phyloP scores from a whole-genome alignment of 78 protist genomes.

The Protostelium mycophagum region DNA sequence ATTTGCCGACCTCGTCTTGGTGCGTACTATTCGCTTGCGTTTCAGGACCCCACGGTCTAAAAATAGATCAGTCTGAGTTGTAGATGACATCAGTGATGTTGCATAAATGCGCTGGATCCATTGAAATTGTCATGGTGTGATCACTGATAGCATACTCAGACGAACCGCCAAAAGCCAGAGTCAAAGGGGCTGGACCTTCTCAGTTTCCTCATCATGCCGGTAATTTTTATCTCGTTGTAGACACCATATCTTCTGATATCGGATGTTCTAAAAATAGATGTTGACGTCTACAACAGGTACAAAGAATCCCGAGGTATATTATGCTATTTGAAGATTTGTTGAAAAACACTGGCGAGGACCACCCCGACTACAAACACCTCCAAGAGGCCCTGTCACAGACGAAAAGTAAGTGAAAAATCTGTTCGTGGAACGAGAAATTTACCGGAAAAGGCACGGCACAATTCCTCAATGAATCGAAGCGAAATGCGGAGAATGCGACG shows the following conservation, averaged over 20 bases:
- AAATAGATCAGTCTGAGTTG: too few relatives aligned
- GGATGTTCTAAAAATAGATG: too few relatives aligned
- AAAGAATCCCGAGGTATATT: neutral
- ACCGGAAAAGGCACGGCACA: slow-evolving; percentile 19
- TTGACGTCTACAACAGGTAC: too few relatives aligned
- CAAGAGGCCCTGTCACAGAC: neutral
- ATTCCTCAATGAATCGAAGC: slow-evolving; percentile 64
- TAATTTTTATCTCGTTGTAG: neutral
- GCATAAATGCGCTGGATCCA: too few relatives aligned
- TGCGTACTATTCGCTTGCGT: neutral
- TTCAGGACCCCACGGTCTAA: neutral
- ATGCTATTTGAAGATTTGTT: neutral
- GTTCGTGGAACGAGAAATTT: neutral
- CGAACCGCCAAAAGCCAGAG: neutral
- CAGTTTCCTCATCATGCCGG: neutral
- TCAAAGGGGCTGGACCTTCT: neutral
- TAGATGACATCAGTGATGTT: too few relatives aligned
- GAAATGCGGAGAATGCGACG: slow-evolving; percentile 65
- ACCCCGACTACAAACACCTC: neutral
- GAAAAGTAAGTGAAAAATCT: neutral
- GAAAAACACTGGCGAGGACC: neutral
- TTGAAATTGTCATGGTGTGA: too few relatives aligned
- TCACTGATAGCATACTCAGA: too few relatives aligned
- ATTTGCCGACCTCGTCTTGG: neutral
- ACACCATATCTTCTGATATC: neutral